These are phyloP conservation scores for Graphilbum sp. DNA, from an alignment of 2,329 filamentous ascomycete genomes.

Conservation along the genomic window DNA sequence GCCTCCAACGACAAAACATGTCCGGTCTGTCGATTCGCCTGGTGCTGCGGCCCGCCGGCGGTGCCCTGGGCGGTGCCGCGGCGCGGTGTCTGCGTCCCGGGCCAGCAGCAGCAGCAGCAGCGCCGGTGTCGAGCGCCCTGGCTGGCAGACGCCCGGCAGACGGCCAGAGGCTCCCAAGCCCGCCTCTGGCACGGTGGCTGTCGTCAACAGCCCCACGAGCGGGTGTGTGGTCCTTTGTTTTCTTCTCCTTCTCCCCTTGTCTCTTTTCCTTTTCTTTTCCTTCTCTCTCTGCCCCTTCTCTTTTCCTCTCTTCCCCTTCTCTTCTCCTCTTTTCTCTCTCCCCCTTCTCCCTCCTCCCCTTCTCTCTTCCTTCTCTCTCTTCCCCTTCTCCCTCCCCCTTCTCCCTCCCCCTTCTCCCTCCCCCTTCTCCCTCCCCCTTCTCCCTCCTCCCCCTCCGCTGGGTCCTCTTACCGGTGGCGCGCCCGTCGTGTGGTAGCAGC, in stretches of 20 bases:
- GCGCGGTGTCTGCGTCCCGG: background rate
- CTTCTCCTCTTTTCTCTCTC: background rate
- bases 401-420: too few species aligned
- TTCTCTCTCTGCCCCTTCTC: background rate
- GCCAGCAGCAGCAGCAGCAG: background rate
- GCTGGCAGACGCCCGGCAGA: too few species aligned
- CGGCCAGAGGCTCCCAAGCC: too few species aligned
- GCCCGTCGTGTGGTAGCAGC: too few species aligned
- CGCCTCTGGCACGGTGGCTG: slow-evolving; percentile 2
- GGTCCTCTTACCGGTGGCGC: too few species aligned
- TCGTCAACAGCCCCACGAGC: slow-evolving; percentile 7
- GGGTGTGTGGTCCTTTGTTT: slow-evolving; percentile 3
- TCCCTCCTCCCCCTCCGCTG: too few species aligned
- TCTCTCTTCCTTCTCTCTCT: too few species aligned
- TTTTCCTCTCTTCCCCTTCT: background rate
- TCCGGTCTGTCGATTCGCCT: slow-evolving; percentile 8
- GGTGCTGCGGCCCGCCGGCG: slow-evolving; percentile 5
- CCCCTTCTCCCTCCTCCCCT: too few species aligned
- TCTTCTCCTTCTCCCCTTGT: background rate
- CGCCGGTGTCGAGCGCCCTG: background rate
- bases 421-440: too few species aligned
- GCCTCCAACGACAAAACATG: too few species aligned
- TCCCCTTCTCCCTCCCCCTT: too few species aligned
- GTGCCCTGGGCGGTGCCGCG: background rate
- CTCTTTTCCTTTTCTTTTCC: background rate